phyloP scores from a whole-genome alignment of 2,329 filamentous ascomycete genomes.

The Moelleriella libera region DNA sequence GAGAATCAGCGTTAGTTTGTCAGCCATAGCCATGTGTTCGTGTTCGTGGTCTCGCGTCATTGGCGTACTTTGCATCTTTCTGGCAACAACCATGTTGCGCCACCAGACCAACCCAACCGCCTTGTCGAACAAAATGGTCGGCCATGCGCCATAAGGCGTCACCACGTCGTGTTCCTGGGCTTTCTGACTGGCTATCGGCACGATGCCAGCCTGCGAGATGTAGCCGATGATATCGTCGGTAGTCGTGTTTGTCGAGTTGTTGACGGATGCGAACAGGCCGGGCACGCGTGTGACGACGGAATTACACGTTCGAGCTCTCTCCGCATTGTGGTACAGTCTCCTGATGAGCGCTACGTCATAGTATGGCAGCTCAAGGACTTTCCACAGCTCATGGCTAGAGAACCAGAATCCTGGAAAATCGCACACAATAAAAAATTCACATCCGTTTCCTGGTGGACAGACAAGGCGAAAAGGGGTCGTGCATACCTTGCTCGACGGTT shows the following conservation, averaged over 20 bases:
- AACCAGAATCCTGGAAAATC: conserved; percentile 20
- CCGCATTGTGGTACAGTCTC: conserved; percentile 22
- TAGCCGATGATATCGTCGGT: conserved; percentile 22
- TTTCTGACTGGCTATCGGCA: conserved; percentile 22
- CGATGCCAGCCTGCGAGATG: conserved; percentile 26
- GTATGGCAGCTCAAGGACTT: conserved; percentile 26
- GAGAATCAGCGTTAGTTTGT: too few species aligned
- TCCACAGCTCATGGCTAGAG: conserved; percentile 26
- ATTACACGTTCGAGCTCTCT: conserved; percentile 26
- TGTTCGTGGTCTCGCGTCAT: not conserved
- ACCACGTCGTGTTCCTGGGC: conserved; percentile 25
- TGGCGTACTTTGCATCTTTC: conserved; percentile 28
- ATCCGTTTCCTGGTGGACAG: too few species aligned
- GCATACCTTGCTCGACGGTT: conserved; percentile 22
- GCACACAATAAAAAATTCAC: too few species aligned
- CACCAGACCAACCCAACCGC: conserved; percentile 25
- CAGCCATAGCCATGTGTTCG: not conserved
- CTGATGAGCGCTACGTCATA: conserved; percentile 25
- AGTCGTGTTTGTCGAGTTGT: conserved; percentile 23
- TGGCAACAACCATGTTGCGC: conserved; percentile 24
- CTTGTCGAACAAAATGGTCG: conserved; percentile 21
- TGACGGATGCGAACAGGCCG: conserved; percentile 26
- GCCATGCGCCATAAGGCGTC: conserved; percentile 24
- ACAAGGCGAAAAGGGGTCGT: too few species aligned
- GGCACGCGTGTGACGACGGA: conserved; percentile 20